phyloP scores from a whole-genome alignment of 2,329 filamentous ascomycete species.

The Leptographium wingfieldii region DNA sequence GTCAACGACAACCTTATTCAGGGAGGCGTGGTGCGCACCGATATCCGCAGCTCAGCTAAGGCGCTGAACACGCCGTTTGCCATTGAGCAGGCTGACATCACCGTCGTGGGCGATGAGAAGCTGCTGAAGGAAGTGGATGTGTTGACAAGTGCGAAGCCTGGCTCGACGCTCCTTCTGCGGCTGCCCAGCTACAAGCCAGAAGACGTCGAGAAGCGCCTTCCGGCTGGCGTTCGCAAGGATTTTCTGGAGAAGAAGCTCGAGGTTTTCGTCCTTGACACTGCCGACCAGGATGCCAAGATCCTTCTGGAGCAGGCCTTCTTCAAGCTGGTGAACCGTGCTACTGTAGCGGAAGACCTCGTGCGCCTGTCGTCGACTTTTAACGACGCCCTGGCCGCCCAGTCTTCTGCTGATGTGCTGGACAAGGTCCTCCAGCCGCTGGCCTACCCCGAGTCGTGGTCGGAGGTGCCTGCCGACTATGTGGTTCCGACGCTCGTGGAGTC shows the following conservation, averaged over 20 bases:
- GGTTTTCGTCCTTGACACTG: constrained; percentile 64
- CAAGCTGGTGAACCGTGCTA: constrained; percentile 56
- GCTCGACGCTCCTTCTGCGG: constrained; percentile 62
- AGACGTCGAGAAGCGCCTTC: constrained; percentile 77
- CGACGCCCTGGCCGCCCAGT: constrained; percentile 34
- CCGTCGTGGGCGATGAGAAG: constrained; percentile 66
- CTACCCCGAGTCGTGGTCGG: constrained; percentile 62
- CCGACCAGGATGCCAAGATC: constrained; percentile 45
- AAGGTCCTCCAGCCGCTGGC: constrained; percentile 37
- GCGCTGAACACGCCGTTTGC: constrained; percentile 68
- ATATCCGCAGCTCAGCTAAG: constrained; percentile 57
- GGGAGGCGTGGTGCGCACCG: constrained; percentile 73
- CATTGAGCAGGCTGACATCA: constrained; percentile 65
- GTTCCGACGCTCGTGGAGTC: constrained; percentile 44
- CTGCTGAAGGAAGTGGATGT: constrained; percentile 70
- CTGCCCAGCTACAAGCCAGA: constrained; percentile 74
- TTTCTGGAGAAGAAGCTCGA: constrained; percentile 57
- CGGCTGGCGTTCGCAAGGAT: constrained; percentile 55
- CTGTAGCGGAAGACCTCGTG: constrained; percentile 47
- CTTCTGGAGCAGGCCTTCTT: constrained; percentile 76
- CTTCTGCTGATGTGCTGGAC: constrained; percentile 55
- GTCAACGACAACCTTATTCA: constrained; percentile 51
- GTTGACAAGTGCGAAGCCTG: constrained; percentile 53
- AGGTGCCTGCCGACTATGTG: constrained; percentile 46
- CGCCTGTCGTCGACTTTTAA: constrained; percentile 50